Base-by-base conservation (phyloP, 345 rosid species). In the Murraya koenigii region DNA sequence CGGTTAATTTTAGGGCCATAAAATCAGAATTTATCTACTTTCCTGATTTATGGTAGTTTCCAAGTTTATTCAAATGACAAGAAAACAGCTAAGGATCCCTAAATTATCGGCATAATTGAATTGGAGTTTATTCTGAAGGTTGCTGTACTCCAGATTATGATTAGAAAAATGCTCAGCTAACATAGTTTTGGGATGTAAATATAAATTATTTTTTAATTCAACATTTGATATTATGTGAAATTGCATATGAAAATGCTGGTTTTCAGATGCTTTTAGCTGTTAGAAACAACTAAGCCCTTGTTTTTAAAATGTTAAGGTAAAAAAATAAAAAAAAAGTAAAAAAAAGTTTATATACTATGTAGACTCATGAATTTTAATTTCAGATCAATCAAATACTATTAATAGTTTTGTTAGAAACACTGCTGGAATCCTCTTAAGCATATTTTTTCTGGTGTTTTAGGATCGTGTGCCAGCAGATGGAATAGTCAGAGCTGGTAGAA, bases 401-500 rank as follows among this genome's bases (percentile, higher is more conserved):
- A 6, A 28, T 15, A 14, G 28, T 62, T 62, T 26, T 14, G 15
- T 26, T 62, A 13, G 30, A 26, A 58, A 60, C 47, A 55, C 25
- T 68, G 10, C 5, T 15, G 60, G 65, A 61, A 61, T 80, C 26
- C 77, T 74, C 30, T 73, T 78, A 74, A 26, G 72, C 35, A 28
- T 71, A 47, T 56, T 80, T 8, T 44, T 72, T 80, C 44, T 71
- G n/a, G 80, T 77, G 23, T 74, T 80, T 66, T 79, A 93, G 99
- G 99, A 95, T 81, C 92, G 97, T 72, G 85, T 93, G 80, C 99
- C 99, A 52, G 96, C 94, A 54, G 99, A 95, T 84, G 99, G 97
- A 78, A 82, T 90, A 39, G 98, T 93, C 80, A 93, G 80, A 91
- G 93, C 93, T 64, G 99, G 99, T 79, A 92, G 97, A 87, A 95